These are phyloP conservation scores for Botrytis tulipae DNA, from an alignment of 2,329 filamentous ascomycete species.

Conservation along the genomic window DNA sequence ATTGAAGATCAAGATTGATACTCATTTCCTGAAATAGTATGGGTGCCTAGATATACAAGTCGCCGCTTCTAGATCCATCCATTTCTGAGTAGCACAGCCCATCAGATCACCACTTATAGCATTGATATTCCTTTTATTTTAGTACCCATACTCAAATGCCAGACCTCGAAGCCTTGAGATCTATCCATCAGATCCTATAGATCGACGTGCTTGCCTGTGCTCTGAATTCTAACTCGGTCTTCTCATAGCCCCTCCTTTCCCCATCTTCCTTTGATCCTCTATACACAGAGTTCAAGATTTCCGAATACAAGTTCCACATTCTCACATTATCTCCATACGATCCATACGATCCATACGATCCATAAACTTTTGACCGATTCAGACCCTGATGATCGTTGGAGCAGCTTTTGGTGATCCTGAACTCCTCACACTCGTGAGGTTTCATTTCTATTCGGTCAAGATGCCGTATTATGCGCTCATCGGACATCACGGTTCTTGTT, in stretches of 20 bases:
- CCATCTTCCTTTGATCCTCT: not conserved
- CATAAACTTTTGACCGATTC: not conserved
- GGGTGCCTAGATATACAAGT: not conserved
- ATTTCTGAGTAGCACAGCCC: not conserved
- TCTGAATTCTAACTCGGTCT: not conserved
- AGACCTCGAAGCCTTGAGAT: not conserved
- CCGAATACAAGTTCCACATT: not conserved
- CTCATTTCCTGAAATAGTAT: constrained; percentile 1
- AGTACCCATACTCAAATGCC: not conserved
- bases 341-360: not conserved
- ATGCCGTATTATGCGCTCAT: not conserved
- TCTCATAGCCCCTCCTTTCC: not conserved
- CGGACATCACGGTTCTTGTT: not conserved
- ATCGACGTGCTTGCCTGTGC: not conserved
- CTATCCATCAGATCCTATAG: not conserved
- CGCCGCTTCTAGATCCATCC: not conserved
- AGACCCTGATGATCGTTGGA: not conserved
- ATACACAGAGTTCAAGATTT: not conserved
- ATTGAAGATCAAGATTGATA: not conserved
- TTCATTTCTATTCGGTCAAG: not conserved
- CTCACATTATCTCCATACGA: not conserved
- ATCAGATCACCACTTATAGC: not conserved
- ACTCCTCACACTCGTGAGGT: not conserved
- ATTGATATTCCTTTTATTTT: not conserved
- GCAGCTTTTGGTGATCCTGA: not conserved